Base-by-base conservation (phyloP, 495 filamentous ascomycete genomes). In the Trichoderma orchidacearum region DNA sequence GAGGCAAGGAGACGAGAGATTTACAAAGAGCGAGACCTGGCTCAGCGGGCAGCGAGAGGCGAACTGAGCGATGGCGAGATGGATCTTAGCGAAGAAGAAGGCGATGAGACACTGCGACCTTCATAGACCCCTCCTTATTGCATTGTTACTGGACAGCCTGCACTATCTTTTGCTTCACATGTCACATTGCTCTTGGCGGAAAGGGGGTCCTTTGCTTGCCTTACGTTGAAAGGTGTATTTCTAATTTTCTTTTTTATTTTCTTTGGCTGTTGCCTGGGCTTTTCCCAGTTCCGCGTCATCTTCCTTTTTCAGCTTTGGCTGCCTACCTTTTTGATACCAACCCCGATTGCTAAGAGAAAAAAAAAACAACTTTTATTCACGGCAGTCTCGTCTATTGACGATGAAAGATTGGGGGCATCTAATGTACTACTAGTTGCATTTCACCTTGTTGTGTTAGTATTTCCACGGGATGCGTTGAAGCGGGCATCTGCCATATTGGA, bases 21-120 rank as follows among this genome's bases (percentile, higher is more conserved):
- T 30, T 78, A 80, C 58, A 55, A 55, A 15, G 78, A 81, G 64
- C 61, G 78, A 53, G 74, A 71, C 21, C 62, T 55, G 27, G 75
- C 70, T 32, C 62, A 63, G 30, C 68, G 70, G 3, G 73, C 64
- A 5, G 66, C 65, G 2, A 60, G 60, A 51, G 72, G 67, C 5
- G 72, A 71, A 52, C 32, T 57, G 30, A 52, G 15, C 3, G 54
- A 60, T 3, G 58, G 29, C 8, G 54, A 48, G 11, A 55, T 51
- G 28, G 58, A 45, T 3, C 30, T 23, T 17, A 51, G 17, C 11
- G 58, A 31, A 1, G 54, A 18, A 18, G 56, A 57, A 17, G 56
- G 30, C 12, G 56, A 58, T 28, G 56, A 53, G 27, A 58, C 56
- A 9, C 15, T 58, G 25, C 30, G 56, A 7, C 50, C 56, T 45